A percentile compares a stretch with the other conserved stretches of the same genome.
Evolutionary conservation across 2,329 filamentous ascomycete genomes (phyloP).

Genomic region (Leptosphaerulina australis): DNA sequence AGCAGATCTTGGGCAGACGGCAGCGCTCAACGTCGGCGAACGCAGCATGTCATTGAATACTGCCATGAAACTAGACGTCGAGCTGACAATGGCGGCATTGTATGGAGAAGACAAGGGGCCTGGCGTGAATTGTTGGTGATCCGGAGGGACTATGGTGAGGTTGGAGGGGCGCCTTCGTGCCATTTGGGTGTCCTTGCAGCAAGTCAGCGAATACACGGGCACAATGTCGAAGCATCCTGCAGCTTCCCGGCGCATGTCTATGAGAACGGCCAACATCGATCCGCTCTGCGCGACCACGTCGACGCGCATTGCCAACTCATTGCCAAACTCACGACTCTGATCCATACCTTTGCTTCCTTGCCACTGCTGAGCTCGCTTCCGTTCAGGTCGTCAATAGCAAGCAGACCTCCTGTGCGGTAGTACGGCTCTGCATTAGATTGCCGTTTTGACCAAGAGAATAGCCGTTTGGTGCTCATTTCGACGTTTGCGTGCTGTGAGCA

Average conservation of each 20-base stretch:
- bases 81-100: constrained; percentile 37
- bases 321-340: constrained; percentile 3
- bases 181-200: constrained; percentile 30
- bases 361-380: constrained; percentile 14
- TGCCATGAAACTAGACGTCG: constrained; percentile 47
- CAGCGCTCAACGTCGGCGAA: constrained; percentile 46
- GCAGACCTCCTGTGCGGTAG: constrained; percentile 47
- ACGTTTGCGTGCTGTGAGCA: constrained; percentile 3
- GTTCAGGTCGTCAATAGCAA: constrained; percentile 34
- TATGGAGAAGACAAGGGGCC: constrained; percentile 38
- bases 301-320: constrained; percentile 43
- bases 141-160: constrained; percentile 38
- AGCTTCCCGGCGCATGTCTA: constrained; percentile 30
- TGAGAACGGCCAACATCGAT: constrained; percentile 27
- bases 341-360: constrained; percentile 42
- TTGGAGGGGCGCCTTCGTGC: constrained; percentile 37
- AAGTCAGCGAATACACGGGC: constrained; percentile 43
- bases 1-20: constrained; percentile 35
- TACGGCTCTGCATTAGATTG: constrained; percentile 44
- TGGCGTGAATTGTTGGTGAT: constrained; percentile 27
- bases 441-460: constrained; percentile 55
- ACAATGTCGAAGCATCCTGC: constrained; percentile 37
- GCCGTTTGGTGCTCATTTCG: constrained; percentile 50
- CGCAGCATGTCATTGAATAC: constrained; percentile 53
- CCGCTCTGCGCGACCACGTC: constrained; percentile 42